phyloP scores from a whole-genome alignment of 805 yeast species.

The Starmerella floricola region DNA sequence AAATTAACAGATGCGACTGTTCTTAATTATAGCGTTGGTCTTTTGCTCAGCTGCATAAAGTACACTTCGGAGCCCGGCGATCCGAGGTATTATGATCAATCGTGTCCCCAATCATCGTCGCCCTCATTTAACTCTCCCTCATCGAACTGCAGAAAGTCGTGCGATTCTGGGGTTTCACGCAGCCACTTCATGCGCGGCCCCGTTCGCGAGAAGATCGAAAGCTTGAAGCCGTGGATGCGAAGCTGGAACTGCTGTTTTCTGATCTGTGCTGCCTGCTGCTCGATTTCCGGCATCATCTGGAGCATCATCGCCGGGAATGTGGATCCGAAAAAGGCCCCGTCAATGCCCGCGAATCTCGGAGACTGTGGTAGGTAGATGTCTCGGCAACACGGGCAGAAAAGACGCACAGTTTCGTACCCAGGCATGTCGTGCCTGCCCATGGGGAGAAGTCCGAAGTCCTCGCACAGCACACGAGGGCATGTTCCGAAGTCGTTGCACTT shows the following conservation, averaged over 20 bases:
- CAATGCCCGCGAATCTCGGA: conserved; percentile 75
- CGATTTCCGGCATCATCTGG: conserved; percentile 83
- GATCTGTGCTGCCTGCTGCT: conserved; percentile 55
- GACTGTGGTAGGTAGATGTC: conserved; percentile 83
- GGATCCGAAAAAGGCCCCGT: conserved; percentile 96
- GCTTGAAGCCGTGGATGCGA: conserved; percentile 76
- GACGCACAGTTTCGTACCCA: conserved; percentile 81
- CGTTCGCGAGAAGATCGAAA: conserved; percentile 57
- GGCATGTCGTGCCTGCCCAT: conserved; percentile 84
- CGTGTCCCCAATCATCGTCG: not conserved
- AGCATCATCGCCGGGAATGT: conserved; percentile 87
- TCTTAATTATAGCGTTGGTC: too few relatives aligned
- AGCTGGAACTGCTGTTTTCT: conserved; percentile 44
- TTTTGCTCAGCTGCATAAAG: too few relatives aligned
- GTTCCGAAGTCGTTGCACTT: conserved; percentile 80
- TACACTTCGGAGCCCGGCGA: too few relatives aligned
- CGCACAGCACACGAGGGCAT: conserved; percentile 83
- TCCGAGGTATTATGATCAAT: too few relatives aligned
- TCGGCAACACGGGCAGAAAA: conserved; percentile 89
- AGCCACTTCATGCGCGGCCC: conserved; percentile 98
- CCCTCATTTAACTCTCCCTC: conserved; percentile 16
- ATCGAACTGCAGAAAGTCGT: conserved; percentile 50
- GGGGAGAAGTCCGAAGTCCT: conserved; percentile 80
- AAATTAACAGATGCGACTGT: too few relatives aligned
- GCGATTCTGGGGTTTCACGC: conserved; percentile 54